These are phyloP conservation scores for Candida xiaguanensis DNA, from an alignment of 805 yeast genomes.

Conservation along the genomic window DNA sequence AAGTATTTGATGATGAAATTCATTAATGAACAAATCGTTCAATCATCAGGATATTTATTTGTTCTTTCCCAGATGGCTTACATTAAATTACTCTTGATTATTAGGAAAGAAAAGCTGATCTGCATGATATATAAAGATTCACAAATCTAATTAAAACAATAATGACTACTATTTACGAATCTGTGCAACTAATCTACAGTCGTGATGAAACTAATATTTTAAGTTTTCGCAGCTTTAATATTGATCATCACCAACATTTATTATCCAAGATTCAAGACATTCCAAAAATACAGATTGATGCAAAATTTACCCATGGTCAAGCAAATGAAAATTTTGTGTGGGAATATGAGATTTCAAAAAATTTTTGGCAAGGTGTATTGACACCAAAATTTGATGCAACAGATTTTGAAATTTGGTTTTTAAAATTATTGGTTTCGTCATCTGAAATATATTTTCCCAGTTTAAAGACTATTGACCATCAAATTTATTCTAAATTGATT, in stretches of 20 bases:
- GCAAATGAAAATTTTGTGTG: slow-evolving; percentile 13
- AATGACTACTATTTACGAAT: slow-evolving; percentile 21
- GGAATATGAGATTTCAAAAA: slow-evolving; percentile 16
- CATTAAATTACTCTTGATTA: slow-evolving; percentile 1
- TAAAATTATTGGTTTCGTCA: slow-evolving; percentile 21
- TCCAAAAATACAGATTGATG: not conserved
- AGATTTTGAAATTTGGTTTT: slow-evolving; percentile 32
- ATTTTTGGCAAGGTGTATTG: slow-evolving; percentile 23
- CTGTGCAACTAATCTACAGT: slow-evolving; percentile 23
- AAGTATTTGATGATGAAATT: slow-evolving; percentile 5
- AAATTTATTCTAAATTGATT: slow-evolving; percentile 13
- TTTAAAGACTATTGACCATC: not conserved
- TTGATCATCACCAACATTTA: not conserved
- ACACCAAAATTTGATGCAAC: slow-evolving; percentile 21
- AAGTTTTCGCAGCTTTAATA: slow-evolving; percentile 11
- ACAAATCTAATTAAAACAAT: not conserved
- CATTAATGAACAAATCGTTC: slow-evolving; percentile 1
- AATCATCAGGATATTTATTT: slow-evolving; percentile 1
- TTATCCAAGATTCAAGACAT: not conserved
- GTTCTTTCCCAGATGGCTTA: slow-evolving; percentile 1
- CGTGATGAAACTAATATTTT: slow-evolving; percentile 16
- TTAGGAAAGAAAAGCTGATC: slow-evolving; percentile 4
- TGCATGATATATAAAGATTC: slow-evolving; percentile 1
- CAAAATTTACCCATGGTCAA: not conserved
- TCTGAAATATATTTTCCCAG: slow-evolving; percentile 16